Evolutionary conservation across 495 filamentous ascomycete species (phyloP), one percentile per base, ranked within the genome.

Genomic region (Apiosordaria backusii): DNA sequence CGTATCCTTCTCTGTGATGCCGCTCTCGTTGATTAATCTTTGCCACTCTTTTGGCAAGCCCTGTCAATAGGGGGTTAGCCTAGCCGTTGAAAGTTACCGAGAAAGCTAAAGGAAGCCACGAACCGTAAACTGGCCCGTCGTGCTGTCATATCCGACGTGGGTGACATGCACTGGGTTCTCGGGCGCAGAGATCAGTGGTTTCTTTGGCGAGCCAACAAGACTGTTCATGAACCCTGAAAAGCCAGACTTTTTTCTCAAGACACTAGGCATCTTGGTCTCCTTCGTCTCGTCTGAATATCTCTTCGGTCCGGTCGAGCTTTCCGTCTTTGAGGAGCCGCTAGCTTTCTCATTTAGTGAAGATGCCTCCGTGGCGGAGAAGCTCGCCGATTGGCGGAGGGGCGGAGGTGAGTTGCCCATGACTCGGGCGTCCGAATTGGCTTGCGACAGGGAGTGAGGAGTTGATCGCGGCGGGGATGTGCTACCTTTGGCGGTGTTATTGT

Each of bases 21-120:
- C 95, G 78, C 90, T 97, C 76, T 97, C 93, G 79, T 95, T 90
- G 69, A 99, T 86, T 73, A 97, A 84, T 52, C 91, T 88, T 78
- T 99, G 95, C 95, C 95, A 99, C 83, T 99, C 95, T 76, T 96
- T 96, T 1, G 95, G 95, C 40, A 99, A 81, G 67, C 95, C 95
- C 92, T 96, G 71, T 61, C 55, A 65, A 65, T 50, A 60, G 10
- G 4, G 9, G 66, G 67, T 79, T 69, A 80, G 74, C 65, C 67
- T 50, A 71, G 61, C 64, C 65, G 5, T 25, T 27, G 35, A 45
- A 45, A 40, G 57, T 25, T 27, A 54, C 29, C 67, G 52, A 18
- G 64, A n/a, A 65, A 23, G 50, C 57, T 45, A 9, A 58, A 24
- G 50, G 27, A 60, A 55, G 50, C 60, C 50, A 88, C 90, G 67